These are phyloP conservation scores for Rhododendron vialii DNA, from an alignment of 148 eudicot genomes.

Conservation along the genomic window DNA sequence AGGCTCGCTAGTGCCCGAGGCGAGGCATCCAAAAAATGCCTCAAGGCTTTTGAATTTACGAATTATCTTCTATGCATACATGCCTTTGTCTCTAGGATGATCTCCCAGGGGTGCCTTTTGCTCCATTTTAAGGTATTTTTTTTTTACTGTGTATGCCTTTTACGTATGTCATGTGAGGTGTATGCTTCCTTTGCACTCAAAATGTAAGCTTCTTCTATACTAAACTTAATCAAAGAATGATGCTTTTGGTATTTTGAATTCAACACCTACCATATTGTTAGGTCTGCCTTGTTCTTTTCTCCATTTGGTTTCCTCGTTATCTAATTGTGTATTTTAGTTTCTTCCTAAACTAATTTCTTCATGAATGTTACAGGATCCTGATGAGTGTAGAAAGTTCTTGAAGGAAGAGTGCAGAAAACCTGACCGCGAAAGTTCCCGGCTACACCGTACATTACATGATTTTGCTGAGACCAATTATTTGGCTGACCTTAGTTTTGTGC, in stretches of 20 bases:
- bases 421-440: slow-evolving; percentile 53
- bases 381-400: slow-evolving; percentile 56
- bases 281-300: background rate
- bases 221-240: background rate
- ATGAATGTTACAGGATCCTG: slow-evolving; percentile 52
- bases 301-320: background rate
- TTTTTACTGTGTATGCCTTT: background rate
- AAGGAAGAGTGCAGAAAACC: slow-evolving; percentile 56
- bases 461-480: slow-evolving; percentile 90
- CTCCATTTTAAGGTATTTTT: background rate
- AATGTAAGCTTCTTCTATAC: background rate
- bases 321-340: background rate
- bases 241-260: background rate
- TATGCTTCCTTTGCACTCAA: background rate
- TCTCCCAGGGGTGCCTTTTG: background rate
- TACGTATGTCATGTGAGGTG: background rate
- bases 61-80: background rate
- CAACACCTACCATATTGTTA: background rate
- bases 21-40: background rate
- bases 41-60: background rate
- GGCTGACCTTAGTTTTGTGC: slow-evolving; percentile 61
- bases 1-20: background rate
- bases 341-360: background rate
- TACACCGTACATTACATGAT: slow-evolving; percentile 75
- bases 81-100: background rate